Evolutionary conservation across 345 rosid genomes (phyloP).

Genomic region (Populus nigra): DNA sequence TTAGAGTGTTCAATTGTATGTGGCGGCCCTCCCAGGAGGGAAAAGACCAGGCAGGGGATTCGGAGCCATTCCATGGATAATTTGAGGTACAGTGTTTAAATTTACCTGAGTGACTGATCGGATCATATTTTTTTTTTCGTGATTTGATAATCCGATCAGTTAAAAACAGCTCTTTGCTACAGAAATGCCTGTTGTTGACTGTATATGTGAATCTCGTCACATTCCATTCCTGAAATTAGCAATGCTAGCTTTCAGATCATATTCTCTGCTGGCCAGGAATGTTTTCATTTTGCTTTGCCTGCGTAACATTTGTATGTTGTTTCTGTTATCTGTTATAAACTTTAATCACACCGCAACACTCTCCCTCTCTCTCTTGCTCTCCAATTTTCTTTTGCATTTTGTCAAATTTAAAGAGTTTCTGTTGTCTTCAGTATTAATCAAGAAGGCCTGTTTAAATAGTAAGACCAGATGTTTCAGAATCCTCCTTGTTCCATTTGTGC

Average conservation of each 20-base stretch:
- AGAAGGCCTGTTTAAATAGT: background rate
- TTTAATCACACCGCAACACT: too few relatives aligned
- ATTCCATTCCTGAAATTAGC: background rate
- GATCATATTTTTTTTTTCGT: background rate
- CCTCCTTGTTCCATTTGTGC: background rate
- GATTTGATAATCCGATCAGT: background rate
- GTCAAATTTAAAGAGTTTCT: background rate
- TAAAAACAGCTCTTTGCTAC: background rate
- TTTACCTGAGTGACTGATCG: background rate
- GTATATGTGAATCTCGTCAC: background rate
- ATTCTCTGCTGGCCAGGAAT: background rate
- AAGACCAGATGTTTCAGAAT: background rate
- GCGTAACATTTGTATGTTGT: too few relatives aligned
- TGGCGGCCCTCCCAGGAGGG: constrained; percentile 37
- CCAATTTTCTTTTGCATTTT: background rate
- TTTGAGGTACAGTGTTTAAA: constrained; percentile 16
- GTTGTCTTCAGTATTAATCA: background rate
- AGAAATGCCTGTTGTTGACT: background rate
- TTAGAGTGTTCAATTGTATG: constrained; percentile 65
- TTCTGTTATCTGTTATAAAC: too few relatives aligned
- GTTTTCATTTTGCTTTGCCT: background rate
- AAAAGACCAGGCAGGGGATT: constrained; percentile 2
- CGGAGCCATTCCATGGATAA: constrained; percentile 30
- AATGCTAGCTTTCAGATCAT: background rate
- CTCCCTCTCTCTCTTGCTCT: background rate